Conservation (phyloP, 305 asterid species). For the Striga hermonthica region DNA sequence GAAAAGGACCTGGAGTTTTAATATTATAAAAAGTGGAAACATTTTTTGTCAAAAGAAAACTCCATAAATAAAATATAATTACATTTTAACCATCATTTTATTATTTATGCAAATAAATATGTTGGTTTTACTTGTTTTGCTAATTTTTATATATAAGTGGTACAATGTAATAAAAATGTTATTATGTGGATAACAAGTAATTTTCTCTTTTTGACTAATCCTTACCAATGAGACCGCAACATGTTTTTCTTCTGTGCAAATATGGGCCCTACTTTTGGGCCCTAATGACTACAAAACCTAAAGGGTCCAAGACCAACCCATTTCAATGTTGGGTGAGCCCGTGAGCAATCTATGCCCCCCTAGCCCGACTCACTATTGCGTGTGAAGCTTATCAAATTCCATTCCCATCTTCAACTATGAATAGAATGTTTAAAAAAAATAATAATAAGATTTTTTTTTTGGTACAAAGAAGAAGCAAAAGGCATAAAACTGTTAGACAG, state of each 20-base stretch:
- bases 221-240: not conserved
- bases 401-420: not conserved
- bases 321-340: not conserved
- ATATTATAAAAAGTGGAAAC: no score
- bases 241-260: not conserved
- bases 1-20: no score
- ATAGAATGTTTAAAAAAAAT: not conserved
- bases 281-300: not conserved
- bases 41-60: no score
- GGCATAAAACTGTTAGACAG: not conserved
- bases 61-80: no score
- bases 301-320: slow-evolving; percentile 7
- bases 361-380: not conserved
- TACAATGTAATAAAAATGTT: no score
- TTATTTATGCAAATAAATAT: no score
- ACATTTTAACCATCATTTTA: no score
- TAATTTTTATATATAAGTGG: no score
- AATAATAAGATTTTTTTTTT: no score
- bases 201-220: not conserved
- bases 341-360: not conserved
- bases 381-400: not conserved
- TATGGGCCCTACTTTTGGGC: not conserved
- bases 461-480: no score
- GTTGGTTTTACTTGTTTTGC: no score
- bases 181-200: no score